phyloP scores from a whole-genome alignment of 2,329 filamentous ascomycete genomes.

The Ceratocystis variospora region DNA sequence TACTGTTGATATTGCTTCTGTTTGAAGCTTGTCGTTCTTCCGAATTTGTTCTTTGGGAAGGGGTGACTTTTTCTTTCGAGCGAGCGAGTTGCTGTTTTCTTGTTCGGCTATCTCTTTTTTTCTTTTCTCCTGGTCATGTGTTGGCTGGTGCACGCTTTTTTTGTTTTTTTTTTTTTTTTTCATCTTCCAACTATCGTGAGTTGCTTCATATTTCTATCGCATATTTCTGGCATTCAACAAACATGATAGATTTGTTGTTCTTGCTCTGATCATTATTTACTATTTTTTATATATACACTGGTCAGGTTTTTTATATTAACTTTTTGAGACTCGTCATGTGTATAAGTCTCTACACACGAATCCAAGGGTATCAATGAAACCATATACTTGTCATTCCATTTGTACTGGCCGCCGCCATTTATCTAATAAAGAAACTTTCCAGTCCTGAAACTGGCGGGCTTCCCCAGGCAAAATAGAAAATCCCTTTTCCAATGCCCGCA shows the following conservation, averaged over 20 bases:
- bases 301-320: neutral
- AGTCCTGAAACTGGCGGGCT: slow-evolving; percentile 48
- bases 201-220: slow-evolving; percentile 13
- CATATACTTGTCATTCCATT: neutral
- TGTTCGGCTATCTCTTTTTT: neutral
- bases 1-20: neutral
- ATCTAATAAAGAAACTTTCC: slow-evolving; percentile 51
- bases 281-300: no score
- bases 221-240: slow-evolving; percentile 15
- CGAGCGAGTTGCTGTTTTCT: neutral
- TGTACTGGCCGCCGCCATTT: slow-evolving; percentile 28
- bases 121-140: neutral
- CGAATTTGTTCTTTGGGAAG: neutral
- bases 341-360: neutral
- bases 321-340: neutral
- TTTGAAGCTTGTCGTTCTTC: neutral
- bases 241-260: slow-evolving; percentile 6
- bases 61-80: neutral
- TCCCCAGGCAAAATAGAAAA: slow-evolving; percentile 39
- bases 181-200: neutral
- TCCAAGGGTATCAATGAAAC: neutral
- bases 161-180: neutral
- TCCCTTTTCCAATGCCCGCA: slow-evolving; percentile 33
- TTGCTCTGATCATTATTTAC: slow-evolving; percentile 3
- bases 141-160: slow-evolving; percentile 1